Evolutionary conservation across 805 yeast species (phyloP).

Genomic region (Pichia kluyveri): DNA sequence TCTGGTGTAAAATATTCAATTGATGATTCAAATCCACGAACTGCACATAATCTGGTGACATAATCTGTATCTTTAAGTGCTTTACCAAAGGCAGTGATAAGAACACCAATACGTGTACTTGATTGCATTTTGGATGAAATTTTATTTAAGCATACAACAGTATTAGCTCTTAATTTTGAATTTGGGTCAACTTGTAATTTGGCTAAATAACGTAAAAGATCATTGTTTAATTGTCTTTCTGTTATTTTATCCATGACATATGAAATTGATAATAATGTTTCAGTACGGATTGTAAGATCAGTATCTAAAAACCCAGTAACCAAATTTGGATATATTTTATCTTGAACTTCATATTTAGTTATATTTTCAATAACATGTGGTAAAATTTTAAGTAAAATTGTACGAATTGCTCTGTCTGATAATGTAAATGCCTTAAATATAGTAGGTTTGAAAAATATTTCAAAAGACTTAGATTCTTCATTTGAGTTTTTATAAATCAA

Average conservation of each 20-base stretch:
- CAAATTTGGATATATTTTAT: slow-evolving; percentile 56
- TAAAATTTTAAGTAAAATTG: slow-evolving; percentile 57
- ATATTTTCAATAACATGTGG: slow-evolving; percentile 44
- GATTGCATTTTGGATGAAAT: slow-evolving; percentile 52
- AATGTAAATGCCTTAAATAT: slow-evolving; percentile 54
- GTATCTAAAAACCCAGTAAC: slow-evolving; percentile 83
- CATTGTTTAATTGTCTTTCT: slow-evolving; percentile 80
- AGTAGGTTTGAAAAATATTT: slow-evolving; percentile 44
- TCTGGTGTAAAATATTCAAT: slow-evolving; percentile 61
- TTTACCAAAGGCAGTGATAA: slow-evolving; percentile 80
- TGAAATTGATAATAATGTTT: slow-evolving; percentile 59
- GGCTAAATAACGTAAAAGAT: slow-evolving; percentile 70
- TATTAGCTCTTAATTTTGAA: slow-evolving; percentile 70
- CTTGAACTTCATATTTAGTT: slow-evolving; percentile 54
- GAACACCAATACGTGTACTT: slow-evolving; percentile 55
- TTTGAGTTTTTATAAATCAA: slow-evolving; percentile 23
- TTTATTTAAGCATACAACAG: slow-evolving; percentile 59
- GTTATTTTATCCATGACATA: slow-evolving; percentile 54
- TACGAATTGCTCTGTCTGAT: slow-evolving; percentile 70
- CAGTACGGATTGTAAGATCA: slow-evolving; percentile 70
- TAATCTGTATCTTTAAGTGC: slow-evolving; percentile 73
- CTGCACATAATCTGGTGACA: slow-evolving; percentile 67
- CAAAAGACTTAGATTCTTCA: slow-evolving; percentile 24
- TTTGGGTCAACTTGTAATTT: slow-evolving; percentile 70
- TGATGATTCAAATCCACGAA: slow-evolving; percentile 61